Percentiles rank a stretch among this genome's conserved stretches.
phyloP scores from a whole-genome alignment of 225 moss, liverwort and hornwort species.

The Climacium dendroides region DNA sequence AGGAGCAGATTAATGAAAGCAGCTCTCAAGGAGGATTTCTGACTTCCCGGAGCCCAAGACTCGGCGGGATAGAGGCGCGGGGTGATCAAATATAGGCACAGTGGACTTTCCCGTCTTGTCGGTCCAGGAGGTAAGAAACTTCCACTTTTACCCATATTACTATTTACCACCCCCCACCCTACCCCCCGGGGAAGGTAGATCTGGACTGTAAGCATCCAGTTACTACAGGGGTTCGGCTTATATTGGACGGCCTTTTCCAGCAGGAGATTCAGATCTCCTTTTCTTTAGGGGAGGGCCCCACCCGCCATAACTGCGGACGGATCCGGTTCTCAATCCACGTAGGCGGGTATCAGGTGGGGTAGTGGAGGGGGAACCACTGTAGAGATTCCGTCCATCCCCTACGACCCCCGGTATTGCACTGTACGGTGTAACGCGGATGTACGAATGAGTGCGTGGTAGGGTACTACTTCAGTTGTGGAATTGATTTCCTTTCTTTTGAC shows the following conservation, averaged over 20 bases:
- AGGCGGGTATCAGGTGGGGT: too few relatives aligned
- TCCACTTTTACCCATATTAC: not conserved
- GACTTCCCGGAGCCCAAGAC: not conserved
- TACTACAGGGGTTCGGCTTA: not conserved
- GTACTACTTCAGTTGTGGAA: too few relatives aligned
- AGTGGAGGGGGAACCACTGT: too few relatives aligned
- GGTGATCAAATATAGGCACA: not conserved
- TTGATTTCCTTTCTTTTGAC: not conserved
- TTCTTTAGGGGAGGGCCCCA: not conserved
- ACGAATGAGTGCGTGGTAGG: not conserved
- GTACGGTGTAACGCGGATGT: not conserved
- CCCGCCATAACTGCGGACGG: not conserved
- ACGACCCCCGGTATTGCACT: not conserved
- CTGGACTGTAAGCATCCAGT: not conserved
- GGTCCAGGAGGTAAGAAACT: not conserved
- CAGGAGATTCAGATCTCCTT: constrained; percentile 1
- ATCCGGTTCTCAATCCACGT: not conserved
- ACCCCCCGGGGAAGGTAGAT: not conserved
- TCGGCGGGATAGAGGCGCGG: not conserved
- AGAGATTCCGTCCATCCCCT: not conserved
- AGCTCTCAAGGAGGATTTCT: not conserved
- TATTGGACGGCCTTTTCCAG: not conserved
- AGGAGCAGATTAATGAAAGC: not conserved
- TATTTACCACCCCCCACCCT: not conserved
- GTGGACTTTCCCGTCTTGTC: not conserved